Conservation (phyloP, 345 rosid genomes). For the Arabis alpina region DNA sequence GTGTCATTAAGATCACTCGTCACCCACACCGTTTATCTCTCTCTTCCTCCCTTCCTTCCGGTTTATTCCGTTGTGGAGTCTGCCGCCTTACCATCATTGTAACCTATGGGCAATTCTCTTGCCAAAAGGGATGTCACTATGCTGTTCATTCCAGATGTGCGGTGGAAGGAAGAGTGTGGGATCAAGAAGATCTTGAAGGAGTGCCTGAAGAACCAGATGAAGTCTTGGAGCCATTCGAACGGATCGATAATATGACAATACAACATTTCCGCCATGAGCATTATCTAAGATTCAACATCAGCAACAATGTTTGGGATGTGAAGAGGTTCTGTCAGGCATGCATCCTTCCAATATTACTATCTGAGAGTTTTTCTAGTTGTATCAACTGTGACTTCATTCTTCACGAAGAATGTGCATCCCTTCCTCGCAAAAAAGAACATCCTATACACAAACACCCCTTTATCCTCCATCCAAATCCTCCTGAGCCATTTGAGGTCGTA, state of each 20-base stretch:
- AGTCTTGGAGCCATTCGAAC: not conserved
- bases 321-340: not conserved
- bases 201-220: not conserved
- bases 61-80: not conserved
- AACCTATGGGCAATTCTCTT: not conserved
- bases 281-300: not conserved
- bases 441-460: not conserved
- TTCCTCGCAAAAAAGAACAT: not conserved
- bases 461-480: not conserved
- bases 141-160: constrained; percentile 13
- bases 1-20: constrained; percentile 15
- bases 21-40: not conserved
- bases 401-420: not conserved
- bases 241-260: not conserved
- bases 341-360: not conserved
- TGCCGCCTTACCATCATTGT: not conserved
- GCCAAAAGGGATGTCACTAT: not conserved
- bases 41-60: not conserved
- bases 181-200: not conserved
- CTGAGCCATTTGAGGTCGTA: too few relatives aligned
- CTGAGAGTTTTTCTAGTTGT: not conserved
- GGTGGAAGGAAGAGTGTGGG: not conserved
- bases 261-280: not conserved
- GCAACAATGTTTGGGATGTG: too few relatives aligned
- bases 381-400: not conserved